Evolutionary conservation across 2,329 filamentous ascomycete species (phyloP), one percentile per base, ranked within the genome.

Genomic region (Karstenula rhodostoma): DNA sequence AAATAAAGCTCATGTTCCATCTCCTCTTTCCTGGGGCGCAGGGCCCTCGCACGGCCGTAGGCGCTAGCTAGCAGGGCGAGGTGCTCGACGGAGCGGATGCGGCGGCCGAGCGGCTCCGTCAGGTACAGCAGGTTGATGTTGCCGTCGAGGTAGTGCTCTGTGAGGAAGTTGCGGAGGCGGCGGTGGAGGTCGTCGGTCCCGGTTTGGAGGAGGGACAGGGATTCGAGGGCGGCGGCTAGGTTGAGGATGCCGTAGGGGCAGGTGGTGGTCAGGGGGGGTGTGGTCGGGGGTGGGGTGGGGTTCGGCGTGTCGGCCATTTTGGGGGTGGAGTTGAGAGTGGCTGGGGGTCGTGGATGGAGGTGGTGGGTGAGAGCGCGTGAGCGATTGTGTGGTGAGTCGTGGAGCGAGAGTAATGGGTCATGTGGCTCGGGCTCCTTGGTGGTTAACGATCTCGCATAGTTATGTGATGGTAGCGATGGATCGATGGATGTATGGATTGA

Each of bases 1-100:
- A 62, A 59, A 25, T 59, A 62, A 12, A 62, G 22, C 40, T 59
- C 52, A 22, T 58, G n/a, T 4, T 57, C 25, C 60, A 59, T 53
- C 13, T 12, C 10, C 37, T 42, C 54, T 15, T 5, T 25, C 13
- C 7, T 37, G 40, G 56, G 56, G 23, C 52, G 48, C 29, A 62
- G 42, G 13, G 42, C 37, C 10, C 56, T 22, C 12, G 60, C 60
- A 29, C 49, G 58, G 23, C 52, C 50, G 25, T 59, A 59, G 17
- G 56, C 60, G 17, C 60, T 48, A 19, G 49, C 60, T 22, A 62
- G 32, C 29, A 62, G 33, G 22, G 56, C 51, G n/a, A 62, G 43
- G 22, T 57, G 52, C 27, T 42, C 25, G 4, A 46, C 33, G 6
- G 44, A 52, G 22, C 37, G 25, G 22, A 62, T 62, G 35, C 56